Conservation (phyloP, 2,329 filamentous ascomycete genomes). For the Elsinoe ampelina region DNA sequence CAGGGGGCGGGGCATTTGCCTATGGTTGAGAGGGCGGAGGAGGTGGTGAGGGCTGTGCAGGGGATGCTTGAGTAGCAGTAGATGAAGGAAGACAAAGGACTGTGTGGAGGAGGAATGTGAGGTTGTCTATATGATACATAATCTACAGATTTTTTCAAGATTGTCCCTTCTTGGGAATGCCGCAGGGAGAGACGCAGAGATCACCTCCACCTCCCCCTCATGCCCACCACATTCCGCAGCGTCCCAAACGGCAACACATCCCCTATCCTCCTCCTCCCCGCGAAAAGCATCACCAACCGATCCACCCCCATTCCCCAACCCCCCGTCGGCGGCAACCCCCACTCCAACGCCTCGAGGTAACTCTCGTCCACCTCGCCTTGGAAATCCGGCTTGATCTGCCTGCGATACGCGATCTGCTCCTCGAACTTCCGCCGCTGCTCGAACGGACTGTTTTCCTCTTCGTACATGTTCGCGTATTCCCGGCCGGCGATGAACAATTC, state of each 20-base stretch:
- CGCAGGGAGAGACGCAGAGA: too few relatives aligned
- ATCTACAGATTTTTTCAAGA: background rate
- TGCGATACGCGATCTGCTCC: slow-evolving; percentile 38
- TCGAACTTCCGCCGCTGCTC: slow-evolving; percentile 78
- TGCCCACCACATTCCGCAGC: slow-evolving; percentile 50
- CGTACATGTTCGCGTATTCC: slow-evolving; percentile 93
- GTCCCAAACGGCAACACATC: slow-evolving; percentile 87
- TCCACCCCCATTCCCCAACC: slow-evolving; percentile 96
- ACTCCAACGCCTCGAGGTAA: slow-evolving; percentile 76
- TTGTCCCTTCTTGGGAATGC: too few relatives aligned
- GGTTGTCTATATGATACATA: background rate
- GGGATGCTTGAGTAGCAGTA: slow-evolving; percentile 40
- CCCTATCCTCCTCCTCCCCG: slow-evolving; percentile 65
- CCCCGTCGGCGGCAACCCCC: slow-evolving; percentile 87
- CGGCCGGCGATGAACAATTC: slow-evolving; percentile 45
- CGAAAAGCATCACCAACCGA: slow-evolving; percentile 82
- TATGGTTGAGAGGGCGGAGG: slow-evolving; percentile 66
- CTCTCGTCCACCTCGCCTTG: slow-evolving; percentile 58
- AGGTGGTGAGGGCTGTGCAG: slow-evolving; percentile 56
- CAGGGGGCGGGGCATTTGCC: slow-evolving; percentile 69
- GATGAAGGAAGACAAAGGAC: background rate
- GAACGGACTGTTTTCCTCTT: slow-evolving; percentile 91
- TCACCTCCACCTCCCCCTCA: slow-evolving; percentile 20
- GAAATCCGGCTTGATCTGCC: slow-evolving; percentile 35
- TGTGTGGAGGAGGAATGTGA: background rate